Conservation (phyloP, 441 rosid genomes). For the Arabidopsis hybrid region DNA sequence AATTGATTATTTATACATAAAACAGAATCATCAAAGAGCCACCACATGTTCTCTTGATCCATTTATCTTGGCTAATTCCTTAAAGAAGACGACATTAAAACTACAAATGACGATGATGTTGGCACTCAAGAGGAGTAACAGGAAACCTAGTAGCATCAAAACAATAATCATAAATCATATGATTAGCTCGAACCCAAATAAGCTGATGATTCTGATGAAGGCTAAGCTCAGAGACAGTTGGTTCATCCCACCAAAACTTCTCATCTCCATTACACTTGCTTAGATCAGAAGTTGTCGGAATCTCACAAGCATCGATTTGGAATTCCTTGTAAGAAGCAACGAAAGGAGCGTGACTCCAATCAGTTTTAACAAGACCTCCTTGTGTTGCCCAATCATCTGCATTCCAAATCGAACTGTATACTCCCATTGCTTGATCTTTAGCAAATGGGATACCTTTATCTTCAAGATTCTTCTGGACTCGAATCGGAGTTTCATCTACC, state of each 20-base stretch:
- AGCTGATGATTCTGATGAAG: conserved; percentile 94
- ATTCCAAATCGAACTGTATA: conserved; percentile 97
- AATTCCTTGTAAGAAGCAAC: conserved; percentile 85
- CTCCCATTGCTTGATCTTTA: conserved; percentile 94
- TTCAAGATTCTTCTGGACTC: conserved; percentile 88
- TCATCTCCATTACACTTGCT: conserved; percentile 60
- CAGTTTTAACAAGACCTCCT: conserved; percentile 93
- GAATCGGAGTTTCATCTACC: conserved; percentile 82
- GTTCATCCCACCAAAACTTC: conserved; percentile 94
- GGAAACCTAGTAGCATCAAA: conserved; percentile 77
- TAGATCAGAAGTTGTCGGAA: conserved; percentile 55
- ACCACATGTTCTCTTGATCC: conserved; percentile 47
- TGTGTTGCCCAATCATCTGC: conserved; percentile 99
- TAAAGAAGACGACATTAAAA: not conserved
- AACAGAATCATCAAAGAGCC: conserved; percentile 44
- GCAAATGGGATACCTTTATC: conserved; percentile 85
- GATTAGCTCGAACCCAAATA: conserved; percentile 87
- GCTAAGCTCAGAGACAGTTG: conserved; percentile 70
- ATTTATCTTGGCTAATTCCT: conserved; percentile 15
- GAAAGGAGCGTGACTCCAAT: conserved; percentile 95
- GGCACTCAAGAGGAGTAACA: conserved; percentile 79
- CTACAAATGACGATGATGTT: conserved; percentile 83
- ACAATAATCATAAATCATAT: conserved; percentile 92
- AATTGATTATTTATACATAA: conserved; percentile 42
- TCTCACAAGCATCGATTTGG: conserved; percentile 81